A percentile compares a stretch with the other conserved stretches of the same genome.
Conservation (phyloP, 1,284 basidiomycete genomes). For the Peniophora sp. region DNA sequence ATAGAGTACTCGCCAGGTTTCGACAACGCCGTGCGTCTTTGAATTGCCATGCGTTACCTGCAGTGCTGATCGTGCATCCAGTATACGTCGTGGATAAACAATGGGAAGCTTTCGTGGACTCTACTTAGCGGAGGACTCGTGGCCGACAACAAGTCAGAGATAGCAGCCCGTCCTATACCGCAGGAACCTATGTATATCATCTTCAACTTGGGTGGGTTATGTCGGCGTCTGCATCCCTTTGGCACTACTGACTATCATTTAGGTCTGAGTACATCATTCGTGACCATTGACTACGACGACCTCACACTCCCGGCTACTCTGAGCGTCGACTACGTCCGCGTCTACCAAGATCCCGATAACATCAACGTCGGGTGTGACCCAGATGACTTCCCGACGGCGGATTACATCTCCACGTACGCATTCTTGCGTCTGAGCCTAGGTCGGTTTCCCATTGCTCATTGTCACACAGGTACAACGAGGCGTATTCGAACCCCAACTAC, state of each 20-base stretch:
- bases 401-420: constrained; percentile 4
- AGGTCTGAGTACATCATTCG: constrained; percentile 78
- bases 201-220: constrained; percentile 50
- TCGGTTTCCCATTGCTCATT: not conserved
- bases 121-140: constrained; percentile 64
- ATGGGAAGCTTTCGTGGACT: constrained; percentile 66
- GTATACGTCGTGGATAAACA: constrained; percentile 78
- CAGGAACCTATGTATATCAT: constrained; percentile 86
- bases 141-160: constrained; percentile 57
- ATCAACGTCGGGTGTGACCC: constrained; percentile 20
- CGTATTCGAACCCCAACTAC: not conserved
- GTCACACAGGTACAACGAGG: not conserved
- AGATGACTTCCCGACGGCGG: constrained; percentile 10
- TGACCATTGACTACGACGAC: constrained; percentile 55
- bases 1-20: constrained; percentile 51
- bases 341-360: constrained; percentile 64
- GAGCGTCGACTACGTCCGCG: constrained; percentile 77
- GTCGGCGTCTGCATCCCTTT: constrained; percentile 35
- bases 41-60: not conserved
- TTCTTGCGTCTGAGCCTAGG: not conserved
- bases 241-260: constrained; percentile 48
- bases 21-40: constrained; percentile 16
- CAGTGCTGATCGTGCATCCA: not conserved
- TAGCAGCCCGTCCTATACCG: constrained; percentile 68
- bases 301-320: constrained; percentile 66